Evolutionary conservation across 2,329 filamentous ascomycete genomes (phyloP).

Genomic region (Botrytis deweyae): DNA sequence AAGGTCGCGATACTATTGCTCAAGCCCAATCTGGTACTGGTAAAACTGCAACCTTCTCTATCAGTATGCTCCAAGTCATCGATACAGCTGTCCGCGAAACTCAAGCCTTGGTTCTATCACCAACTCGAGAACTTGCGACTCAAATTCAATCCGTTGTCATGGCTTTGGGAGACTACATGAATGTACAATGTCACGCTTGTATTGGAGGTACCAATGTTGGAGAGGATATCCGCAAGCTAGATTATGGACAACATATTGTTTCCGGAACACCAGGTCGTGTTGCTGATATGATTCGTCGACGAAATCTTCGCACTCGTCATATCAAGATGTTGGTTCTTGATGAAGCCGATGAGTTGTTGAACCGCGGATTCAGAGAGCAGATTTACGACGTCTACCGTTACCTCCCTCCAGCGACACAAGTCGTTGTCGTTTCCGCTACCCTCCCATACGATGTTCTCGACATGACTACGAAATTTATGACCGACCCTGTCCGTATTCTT

Average conservation of each 20-base stretch:
- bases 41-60: conserved; percentile 95
- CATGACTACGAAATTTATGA: conserved; percentile 99
- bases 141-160: conserved; percentile 99
- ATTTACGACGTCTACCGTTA: conserved; percentile 99
- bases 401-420: conserved; percentile 92
- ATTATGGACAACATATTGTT: conserved; percentile 96
- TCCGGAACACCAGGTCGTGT: conserved; percentile 97
- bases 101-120: conserved; percentile 91
- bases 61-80: conserved; percentile 94
- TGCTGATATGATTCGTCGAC: conserved; percentile 76
- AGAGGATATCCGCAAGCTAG: conserved; percentile 95
- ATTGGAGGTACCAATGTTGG: conserved; percentile 98
- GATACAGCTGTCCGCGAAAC: conserved; percentile 90
- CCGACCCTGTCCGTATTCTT: conserved; percentile 90
- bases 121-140: conserved; percentile 92
- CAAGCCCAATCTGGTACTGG: conserved; percentile 96
- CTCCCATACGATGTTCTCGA: conserved; percentile 97
- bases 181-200: conserved; percentile 97
- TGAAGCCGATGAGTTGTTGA: conserved; percentile 76
- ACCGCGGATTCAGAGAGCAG: conserved; percentile 95
- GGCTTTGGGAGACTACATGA: conserved; percentile 99
- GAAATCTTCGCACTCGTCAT: conserved; percentile 69
- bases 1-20: conserved; percentile 96
- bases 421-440: conserved; percentile 96
- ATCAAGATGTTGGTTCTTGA: conserved; percentile 80